Base-by-base conservation (phyloP, 208 protist genomes). In the Trypanosoma scelopori region DNA sequence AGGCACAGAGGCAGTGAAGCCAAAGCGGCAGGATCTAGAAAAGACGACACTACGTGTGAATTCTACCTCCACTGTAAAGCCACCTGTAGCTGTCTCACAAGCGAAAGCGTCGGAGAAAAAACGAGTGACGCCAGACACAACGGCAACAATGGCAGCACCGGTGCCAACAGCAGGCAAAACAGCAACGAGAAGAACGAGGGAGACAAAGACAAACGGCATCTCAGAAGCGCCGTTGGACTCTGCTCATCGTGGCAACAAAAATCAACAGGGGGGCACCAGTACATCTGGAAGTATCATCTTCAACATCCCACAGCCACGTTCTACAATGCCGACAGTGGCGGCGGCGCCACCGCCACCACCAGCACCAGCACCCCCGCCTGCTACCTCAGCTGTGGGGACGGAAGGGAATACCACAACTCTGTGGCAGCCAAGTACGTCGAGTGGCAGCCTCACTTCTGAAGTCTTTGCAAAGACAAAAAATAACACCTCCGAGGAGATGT, bases 261-360 rank as follows among this genome's bases (percentile, higher is more conserved):
- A 4, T 49, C 3, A 5, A 16, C 46, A 45, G 13, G 23, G 9
- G 15, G 25, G 7, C 12, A 56, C 1, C 9, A 46, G 46, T 55
- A 18, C 3, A 30, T n/a, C 23, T 46, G 56, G 25, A 22, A 11
- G 20, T n/a, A 20, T 20, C 37, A 12, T 30, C 13, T 18, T 70
- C 1, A 41, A 55, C 37, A 63, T 63, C 37, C 65, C 65, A 50
- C 65, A 70, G 47, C 53, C 55, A 28, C 65, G 65, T 27, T 70
- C 65, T 35, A 41, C 48, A 22, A 42, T 30, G 27, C 43, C n/a
- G 20, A 37, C 9, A 15, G 11, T 35, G 23, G 41, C 28, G 7
- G 5, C 37, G 45, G 3, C 15, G 32, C 9, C 32, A 37, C 3
- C 32, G 32, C 3, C 9, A 9, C 5, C 3, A 9, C 9, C 32